These are phyloP conservation scores for Apiospora pterosperma DNA, from an alignment of 2,329 filamentous ascomycete genomes.

Conservation along the genomic window DNA sequence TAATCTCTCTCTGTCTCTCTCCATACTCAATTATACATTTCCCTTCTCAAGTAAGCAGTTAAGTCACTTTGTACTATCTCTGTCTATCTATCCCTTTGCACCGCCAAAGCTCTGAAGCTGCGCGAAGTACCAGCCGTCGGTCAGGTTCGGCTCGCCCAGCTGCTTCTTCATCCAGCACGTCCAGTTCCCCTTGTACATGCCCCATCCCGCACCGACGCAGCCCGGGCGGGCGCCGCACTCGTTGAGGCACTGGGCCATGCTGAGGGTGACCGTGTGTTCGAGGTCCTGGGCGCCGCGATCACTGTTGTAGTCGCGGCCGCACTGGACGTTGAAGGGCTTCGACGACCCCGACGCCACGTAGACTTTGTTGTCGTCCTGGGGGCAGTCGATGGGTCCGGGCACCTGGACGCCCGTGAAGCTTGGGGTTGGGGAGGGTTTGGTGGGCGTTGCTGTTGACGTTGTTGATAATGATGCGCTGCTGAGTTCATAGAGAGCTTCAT, in stretches of 20 bases:
- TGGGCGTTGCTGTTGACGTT: not conserved
- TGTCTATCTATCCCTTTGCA: not conserved
- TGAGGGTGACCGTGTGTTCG: conserved; percentile 7
- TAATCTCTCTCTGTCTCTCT: too few species aligned
- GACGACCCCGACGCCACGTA: conserved; percentile 14
- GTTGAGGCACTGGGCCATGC: conserved; percentile 18
- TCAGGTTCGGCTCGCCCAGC: conserved; percentile 16
- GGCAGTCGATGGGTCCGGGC: conserved; percentile 12
- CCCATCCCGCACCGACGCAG: conserved; percentile 19
- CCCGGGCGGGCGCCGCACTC: conserved; percentile 9
- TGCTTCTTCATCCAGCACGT: conserved; percentile 18
- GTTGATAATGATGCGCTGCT: not conserved
- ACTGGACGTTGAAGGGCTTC: conserved; percentile 19
- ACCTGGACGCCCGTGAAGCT: conserved; percentile 15
- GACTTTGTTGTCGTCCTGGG: conserved; percentile 18
- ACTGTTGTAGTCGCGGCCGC: conserved; percentile 19
- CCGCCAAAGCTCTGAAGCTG: conserved; percentile 13
- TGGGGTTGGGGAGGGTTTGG: conserved; percentile 10
- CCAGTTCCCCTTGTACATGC: conserved; percentile 9
- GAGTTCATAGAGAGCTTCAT: not conserved
- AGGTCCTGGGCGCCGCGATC: conserved; percentile 13
- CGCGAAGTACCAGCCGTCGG: conserved; percentile 16
- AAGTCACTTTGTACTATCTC: not conserved
- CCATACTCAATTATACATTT: too few species aligned
- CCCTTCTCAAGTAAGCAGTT: not conserved